A percentile compares a stretch with the other conserved stretches of the same genome.
Conservation (phyloP, 1,284 basidiomycete species). For the Pyrrhoderma noxium region DNA sequence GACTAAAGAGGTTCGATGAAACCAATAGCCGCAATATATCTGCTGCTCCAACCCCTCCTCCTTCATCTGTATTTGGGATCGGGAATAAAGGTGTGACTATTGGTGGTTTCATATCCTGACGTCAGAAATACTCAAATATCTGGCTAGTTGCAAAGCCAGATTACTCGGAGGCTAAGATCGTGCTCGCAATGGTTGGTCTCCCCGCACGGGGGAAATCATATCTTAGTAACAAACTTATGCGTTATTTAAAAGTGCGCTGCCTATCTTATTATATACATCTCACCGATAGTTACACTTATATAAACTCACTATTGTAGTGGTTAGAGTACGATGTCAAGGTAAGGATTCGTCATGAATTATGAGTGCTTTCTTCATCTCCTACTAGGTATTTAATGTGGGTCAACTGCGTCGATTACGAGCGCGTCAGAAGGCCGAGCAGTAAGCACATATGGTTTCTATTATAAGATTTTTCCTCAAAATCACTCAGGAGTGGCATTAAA, state of each 20-base stretch:
- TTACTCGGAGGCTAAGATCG: slow-evolving; percentile 97
- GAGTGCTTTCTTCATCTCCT: neutral
- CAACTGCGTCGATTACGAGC: slow-evolving; percentile 89
- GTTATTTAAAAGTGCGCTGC: slow-evolving; percentile 61
- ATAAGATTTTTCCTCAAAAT: slow-evolving; percentile 24
- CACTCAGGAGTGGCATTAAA: slow-evolving; percentile 60
- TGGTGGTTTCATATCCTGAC: slow-evolving; percentile 5
- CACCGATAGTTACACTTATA: slow-evolving; percentile 2
- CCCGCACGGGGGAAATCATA: slow-evolving; percentile 83
- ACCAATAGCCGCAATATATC: slow-evolving; percentile 62
- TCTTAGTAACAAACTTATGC: slow-evolving; percentile 77
- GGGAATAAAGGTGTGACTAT: slow-evolving; percentile 61
- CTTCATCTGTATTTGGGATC: slow-evolving; percentile 72
- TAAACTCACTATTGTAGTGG: slow-evolving; percentile 58
- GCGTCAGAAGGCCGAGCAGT: slow-evolving; percentile 69
- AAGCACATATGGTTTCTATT: slow-evolving; percentile 22
- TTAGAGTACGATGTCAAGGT: slow-evolving; percentile 97
- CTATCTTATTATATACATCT: too few species aligned
- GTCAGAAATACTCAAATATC: slow-evolving; percentile 9
- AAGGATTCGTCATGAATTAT: slow-evolving; percentile 7
- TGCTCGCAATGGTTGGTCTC: slow-evolving; percentile 92
- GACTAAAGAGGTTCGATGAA: slow-evolving; percentile 75
- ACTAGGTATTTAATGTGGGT: slow-evolving; percentile 96
- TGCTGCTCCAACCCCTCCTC: slow-evolving; percentile 58
- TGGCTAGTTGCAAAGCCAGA: slow-evolving; percentile 85